Evolutionary conservation across 2,329 filamentous ascomycete species (phyloP).

Genomic region (Fusarium gaditjirri): DNA sequence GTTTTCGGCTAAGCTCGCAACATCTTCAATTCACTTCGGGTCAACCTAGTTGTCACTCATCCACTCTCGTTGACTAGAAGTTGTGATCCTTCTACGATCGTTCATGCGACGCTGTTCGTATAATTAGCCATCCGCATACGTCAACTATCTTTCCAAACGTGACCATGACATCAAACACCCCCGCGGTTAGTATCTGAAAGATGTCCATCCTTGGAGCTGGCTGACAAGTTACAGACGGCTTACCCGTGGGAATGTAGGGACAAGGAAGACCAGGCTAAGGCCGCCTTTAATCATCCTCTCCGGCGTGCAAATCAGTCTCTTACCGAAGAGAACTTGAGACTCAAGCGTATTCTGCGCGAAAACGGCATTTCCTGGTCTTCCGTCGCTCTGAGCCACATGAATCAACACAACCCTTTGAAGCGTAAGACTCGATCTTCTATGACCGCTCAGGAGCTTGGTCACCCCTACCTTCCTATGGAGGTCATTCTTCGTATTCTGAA

Average conservation of each 20-base stretch:
- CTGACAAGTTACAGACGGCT: conserved; percentile 41
- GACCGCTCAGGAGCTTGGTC: conserved; percentile 44
- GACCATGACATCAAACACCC: conserved; percentile 36
- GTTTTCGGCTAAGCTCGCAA: neutral
- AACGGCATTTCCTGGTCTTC: conserved; percentile 64
- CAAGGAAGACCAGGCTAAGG: conserved; percentile 61
- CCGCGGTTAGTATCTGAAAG: conserved; percentile 30
- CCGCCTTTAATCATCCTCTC: conserved; percentile 60
- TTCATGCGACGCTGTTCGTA: conserved; percentile 4
- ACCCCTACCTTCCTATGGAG: conserved; percentile 63
- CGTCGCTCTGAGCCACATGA: conserved; percentile 48
- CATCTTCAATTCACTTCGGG: neutral
- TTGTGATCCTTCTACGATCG: neutral
- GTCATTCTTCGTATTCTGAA: conserved; percentile 63
- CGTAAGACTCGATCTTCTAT: conserved; percentile 50
- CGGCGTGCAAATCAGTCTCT: conserved; percentile 59
- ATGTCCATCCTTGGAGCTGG: neutral
- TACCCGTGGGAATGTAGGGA: conserved; percentile 64
- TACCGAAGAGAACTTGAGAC: conserved; percentile 58
- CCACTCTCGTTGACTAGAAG: neutral
- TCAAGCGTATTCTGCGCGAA: conserved; percentile 64
- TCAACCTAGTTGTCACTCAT: neutral
- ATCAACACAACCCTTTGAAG: conserved; percentile 45
- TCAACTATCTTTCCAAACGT: conserved; percentile 10
- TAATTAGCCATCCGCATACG: conserved; percentile 2